Evolutionary conservation across 495 filamentous ascomycete species (phyloP).

Genomic region (Saxophila tyrrhenica): DNA sequence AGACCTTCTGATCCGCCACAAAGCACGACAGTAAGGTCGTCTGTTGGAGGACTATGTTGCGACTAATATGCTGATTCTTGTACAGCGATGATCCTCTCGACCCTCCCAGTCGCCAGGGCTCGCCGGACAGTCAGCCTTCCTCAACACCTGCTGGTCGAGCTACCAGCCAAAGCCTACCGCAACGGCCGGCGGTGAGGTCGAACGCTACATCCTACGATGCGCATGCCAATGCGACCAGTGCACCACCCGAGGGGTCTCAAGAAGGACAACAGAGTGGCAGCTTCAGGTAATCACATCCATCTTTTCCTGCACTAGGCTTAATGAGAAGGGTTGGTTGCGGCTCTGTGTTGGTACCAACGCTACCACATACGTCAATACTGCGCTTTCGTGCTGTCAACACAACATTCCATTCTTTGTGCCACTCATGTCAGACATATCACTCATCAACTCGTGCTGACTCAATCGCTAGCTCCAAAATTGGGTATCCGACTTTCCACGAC

Average conservation of each 20-base stretch:
- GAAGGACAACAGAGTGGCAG: neutral
- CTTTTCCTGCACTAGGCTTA: neutral
- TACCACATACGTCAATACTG: neutral
- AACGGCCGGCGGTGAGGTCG: neutral
- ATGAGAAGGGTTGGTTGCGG: neutral
- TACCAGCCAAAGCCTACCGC: neutral
- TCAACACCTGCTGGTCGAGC: neutral
- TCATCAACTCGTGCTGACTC: neutral
- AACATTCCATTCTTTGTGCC: neutral
- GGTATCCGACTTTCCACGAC: neutral
- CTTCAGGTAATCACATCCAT: neutral
- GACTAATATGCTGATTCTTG: slow-evolving; percentile 12
- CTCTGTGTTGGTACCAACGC: neutral
- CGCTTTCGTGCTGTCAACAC: neutral
- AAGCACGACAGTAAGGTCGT: slow-evolving; percentile 66
- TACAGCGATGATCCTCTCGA: slow-evolving; percentile 14
- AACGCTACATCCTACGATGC: neutral
- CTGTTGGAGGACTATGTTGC: neutral
- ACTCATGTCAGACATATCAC: neutral
- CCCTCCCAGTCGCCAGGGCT: slow-evolving; percentile 7
- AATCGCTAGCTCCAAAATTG: neutral
- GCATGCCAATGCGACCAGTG: neutral
- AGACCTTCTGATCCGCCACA: slow-evolving; percentile 68
- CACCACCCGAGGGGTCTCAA: neutral
- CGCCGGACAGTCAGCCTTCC: slow-evolving; percentile 12